Base-by-base conservation (phyloP, 1,139 yeast species). In the Lodderomyces metapsilosis region DNA sequence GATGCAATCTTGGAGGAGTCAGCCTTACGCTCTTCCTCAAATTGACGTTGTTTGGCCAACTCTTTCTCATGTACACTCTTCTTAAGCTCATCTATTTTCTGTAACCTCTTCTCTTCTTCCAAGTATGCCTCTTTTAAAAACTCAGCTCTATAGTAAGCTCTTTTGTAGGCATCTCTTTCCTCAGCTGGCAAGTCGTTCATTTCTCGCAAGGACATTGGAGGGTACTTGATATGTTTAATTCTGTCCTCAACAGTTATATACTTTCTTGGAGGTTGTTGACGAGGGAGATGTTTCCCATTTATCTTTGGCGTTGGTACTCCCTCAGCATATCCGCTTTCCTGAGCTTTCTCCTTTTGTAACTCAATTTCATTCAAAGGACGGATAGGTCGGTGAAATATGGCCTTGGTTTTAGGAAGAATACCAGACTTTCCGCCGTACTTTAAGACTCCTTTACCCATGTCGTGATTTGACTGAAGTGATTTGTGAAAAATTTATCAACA, bases 401-500 rank as follows among this genome's bases (percentile, higher is more conserved):
- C 80, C 56, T 95, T 82, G 11, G 86, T 82, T 44, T 69, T 74
- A 40, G 97, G 97, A 51, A 89, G 74, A 38, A 87, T 71, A 58
- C 97, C 96, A 41, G 94, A 84, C 65, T 85, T 85, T n/a, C 81
- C 81, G 25, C 81, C 81, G 53, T 64, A 71, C 52, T 71, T 76
- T 36, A 76, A 57, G 20, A 71, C 67, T 43, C 80, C 72, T 53
- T 76, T 78, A 44, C 80, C 76, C 81, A 76, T 74, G 10, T n/a
- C 16, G 25, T 36, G 16, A 12, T n/a, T 9, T 25, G n/a, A n/a
- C 8, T 24, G 32, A 27, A 9, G 15, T 15, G n/a, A 11, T 27
- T n/a, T 16, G 13, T 27, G 34, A 43, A 42, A 34, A 37, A 32
- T 21, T 35, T 35, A 25, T 35, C 23, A 24, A 37, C 13, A 32